A percentile compares a stretch with the other conserved stretches of the same genome.
Conservation (phyloP, 2,329 filamentous ascomycete genomes). For the Stagonosporopsis vannaccii region DNA sequence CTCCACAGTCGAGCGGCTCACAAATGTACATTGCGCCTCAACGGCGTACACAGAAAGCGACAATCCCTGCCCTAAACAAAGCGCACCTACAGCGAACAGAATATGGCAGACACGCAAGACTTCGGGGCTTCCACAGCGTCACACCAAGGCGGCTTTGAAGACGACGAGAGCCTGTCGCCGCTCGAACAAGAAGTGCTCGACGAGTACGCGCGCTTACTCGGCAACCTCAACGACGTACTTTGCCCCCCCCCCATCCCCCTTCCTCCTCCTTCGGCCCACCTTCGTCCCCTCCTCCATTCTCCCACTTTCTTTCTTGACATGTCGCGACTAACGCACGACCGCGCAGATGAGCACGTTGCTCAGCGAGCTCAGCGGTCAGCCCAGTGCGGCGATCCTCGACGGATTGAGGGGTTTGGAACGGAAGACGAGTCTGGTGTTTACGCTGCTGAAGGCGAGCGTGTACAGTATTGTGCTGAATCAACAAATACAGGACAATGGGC, state of each 20-base stretch:
- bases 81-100: background rate
- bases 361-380: slow-evolving; percentile 70
- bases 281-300: background rate
- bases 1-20: no score
- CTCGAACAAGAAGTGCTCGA: slow-evolving; percentile 94
- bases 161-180: slow-evolving; percentile 64
- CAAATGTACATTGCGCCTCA: no score
- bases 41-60: no score
- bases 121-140: slow-evolving; percentile 24
- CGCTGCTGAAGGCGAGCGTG: slow-evolving; percentile 94
- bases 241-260: background rate
- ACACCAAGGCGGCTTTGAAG: slow-evolving; percentile 17
- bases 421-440: slow-evolving; percentile 95
- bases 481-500: slow-evolving; percentile 61
- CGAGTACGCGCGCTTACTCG: slow-evolving; percentile 85
- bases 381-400: slow-evolving; percentile 78
- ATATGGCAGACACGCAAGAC: slow-evolving; percentile 27
- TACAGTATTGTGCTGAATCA: slow-evolving; percentile 99
- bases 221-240: slow-evolving; percentile 87
- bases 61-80: no score
- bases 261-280: background rate
- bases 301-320: no score
- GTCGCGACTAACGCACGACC: background rate
- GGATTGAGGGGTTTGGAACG: slow-evolving; percentile 86
- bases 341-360: slow-evolving; percentile 64